Base-by-base conservation (phyloP, 345 rosid genomes). In the Cardiospermum halicacabum region DNA sequence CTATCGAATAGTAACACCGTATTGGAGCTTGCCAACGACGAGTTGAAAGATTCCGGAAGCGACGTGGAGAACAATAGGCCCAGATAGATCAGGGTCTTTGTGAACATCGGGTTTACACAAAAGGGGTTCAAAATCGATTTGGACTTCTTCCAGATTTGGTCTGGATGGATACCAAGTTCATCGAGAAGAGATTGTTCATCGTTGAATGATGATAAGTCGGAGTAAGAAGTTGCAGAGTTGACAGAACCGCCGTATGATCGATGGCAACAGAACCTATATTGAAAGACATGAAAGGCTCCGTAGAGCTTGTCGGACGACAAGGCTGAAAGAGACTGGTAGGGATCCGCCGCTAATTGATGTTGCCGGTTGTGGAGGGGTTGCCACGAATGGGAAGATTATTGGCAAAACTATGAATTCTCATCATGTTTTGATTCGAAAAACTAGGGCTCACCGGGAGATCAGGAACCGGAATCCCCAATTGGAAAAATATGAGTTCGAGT, bases 1-100 rank as follows among this genome's bases (percentile, higher is more conserved):
- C 99, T 97, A 94, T 5, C 99, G 97, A 1, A 94, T 76, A 61
- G 91, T 85, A 7, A 91, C 92, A 0, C 99, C 96, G 60, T 86
- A 94, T 32, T 94, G 97, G 77, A 88, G 89, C 73, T 94, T 94
- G 2, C 97, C 96, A 0, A 92, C 92, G 50, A 94, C 89, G 9
- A 94, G 68, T 62, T 94, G 99, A 70, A 87, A 91, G 6, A 91
- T 61, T 78, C 97, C 85, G 49, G 91, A 80, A 7, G 92, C 81
- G 4, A 88, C 80, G 75, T 94, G 89, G 9, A 88, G 77, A 37
- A 89, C 83, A 63, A 87, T 86, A 27, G 96, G 97, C 1, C 99
- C 96, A 0, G 97, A 88, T 1, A 94, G 84, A 79, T 91, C 97
- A 49, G 96, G 84, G 55, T 91, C 97, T 70, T 68, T 69, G 75